Percentiles rank a stretch among this genome's conserved stretches.
phyloP scores from a whole-genome alignment of 495 filamentous ascomycete species.

The Podospora pseudoanserina region DNA sequence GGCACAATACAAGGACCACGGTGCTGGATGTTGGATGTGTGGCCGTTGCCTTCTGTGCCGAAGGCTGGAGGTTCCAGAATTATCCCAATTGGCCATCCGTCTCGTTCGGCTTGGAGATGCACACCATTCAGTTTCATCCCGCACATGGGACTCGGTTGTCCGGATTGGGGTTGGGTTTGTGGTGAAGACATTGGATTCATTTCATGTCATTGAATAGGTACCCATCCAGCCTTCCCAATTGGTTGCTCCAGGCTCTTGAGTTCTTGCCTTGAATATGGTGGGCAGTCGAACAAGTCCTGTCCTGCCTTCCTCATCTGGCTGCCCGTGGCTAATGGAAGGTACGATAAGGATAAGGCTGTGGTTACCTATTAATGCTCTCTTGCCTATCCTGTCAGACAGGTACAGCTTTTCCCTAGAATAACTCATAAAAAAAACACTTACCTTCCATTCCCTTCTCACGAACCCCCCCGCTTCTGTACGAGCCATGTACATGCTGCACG shows the following conservation, averaged over 20 bases:
- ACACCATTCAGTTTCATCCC: background rate
- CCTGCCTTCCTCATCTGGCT: background rate
- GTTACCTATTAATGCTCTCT: too few species aligned
- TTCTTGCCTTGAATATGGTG: too few species aligned
- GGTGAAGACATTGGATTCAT: background rate
- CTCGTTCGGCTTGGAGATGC: slow-evolving; percentile 1
- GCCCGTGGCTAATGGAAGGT: too few species aligned
- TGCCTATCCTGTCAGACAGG: too few species aligned
- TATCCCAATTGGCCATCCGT: slow-evolving; percentile 1
- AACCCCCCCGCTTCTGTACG: background rate
- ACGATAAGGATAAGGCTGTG: too few species aligned
- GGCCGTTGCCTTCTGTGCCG: background rate
- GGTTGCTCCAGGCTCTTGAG: background rate
- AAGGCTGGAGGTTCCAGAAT: slow-evolving; percentile 1
- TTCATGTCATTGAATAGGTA: background rate
- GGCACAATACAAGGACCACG: background rate
- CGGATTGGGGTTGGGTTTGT: background rate
- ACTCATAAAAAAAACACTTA: background rate
- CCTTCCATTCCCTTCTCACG: background rate
- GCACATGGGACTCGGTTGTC: slow-evolving; percentile 1
- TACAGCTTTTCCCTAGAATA: background rate
- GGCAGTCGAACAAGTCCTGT: too few species aligned
- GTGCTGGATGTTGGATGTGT: background rate
- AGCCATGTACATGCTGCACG: slow-evolving; percentile 11
- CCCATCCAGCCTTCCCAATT: background rate